Evolutionary conservation across 768 basidiomycete genomes (phyloP), one percentile per base, ranked within the genome.

Genomic region (Phlebiopsis flavidoalba): DNA sequence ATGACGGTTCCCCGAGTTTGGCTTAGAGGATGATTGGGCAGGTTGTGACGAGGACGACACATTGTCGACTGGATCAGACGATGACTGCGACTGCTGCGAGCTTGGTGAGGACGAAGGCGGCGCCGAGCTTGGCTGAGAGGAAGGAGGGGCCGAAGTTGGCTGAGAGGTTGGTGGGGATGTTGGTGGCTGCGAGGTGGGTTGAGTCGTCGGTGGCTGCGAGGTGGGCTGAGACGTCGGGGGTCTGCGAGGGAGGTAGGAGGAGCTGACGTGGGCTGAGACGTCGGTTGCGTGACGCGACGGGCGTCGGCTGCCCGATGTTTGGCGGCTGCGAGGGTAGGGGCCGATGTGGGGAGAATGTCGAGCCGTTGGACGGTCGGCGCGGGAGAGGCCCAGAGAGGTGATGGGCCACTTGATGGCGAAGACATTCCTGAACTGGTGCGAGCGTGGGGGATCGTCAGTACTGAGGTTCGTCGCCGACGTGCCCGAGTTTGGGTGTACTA

Each of bases 1-100:
- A 40, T 26, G 37, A 63, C 31, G 17, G 72, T 59, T 53, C 64
- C 56, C 65, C 52, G 63, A 60, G 8, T 59, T n/a, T 33, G 60
- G 11, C 5, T 45, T 5, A 15, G 26, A 31, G 26, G 62, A 60
- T 3, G 62, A 50, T 35, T 22, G 58, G 24, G 24, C 14, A 8
- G 40, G 31, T 12, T 45, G 31, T 17, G 61, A 33, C 22, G 63
- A 50, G n/a, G 40, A 19, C 47, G 62, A 24, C 26, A 35, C 55
- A 47, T 68, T 48, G 57, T 57, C 46, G 21, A 48, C 50, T 12
- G 60, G 36, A 22, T 46, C 1, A 51, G 53, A 26, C 21, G 63
- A 45, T 8, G 65, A 37, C 21, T 67, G 15, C 1, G 63, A 59
- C 4, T 64, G 35, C 47, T 64, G 33, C 17, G 63, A 61, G 7